These are phyloP conservation scores for Cladosporium colombiae DNA, from an alignment of 2,329 filamentous ascomycete genomes.

Conservation along the genomic window DNA sequence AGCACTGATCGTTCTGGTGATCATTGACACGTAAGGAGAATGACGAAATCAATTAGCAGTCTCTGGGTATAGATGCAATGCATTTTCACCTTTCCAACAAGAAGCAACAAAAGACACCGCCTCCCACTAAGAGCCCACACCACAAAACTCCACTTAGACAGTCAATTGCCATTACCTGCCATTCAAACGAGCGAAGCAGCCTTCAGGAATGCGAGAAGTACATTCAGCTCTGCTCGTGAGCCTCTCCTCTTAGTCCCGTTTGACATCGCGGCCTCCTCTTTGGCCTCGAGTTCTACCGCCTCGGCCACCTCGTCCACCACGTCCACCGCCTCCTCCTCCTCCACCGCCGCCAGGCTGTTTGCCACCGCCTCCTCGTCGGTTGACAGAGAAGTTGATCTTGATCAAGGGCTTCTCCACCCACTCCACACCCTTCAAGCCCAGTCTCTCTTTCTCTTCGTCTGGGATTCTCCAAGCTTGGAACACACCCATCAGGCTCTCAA, in stretches of 20 bases:
- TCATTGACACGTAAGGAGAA: background rate
- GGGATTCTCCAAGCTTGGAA: conserved; percentile 71
- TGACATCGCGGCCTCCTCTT: conserved; percentile 8
- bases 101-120: background rate
- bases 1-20: background rate
- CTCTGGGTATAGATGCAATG: background rate
- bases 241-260: background rate
- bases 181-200: background rate
- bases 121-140: background rate
- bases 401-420: conserved; percentile 70
- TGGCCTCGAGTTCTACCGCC: conserved; percentile 20
- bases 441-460: conserved; percentile 56
- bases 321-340: conserved; percentile 27
- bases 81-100: background rate
- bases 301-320: conserved; percentile 26
- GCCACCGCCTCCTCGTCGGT: conserved; percentile 41
- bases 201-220: background rate
- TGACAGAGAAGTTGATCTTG: conserved; percentile 64
- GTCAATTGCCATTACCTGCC: conserved; percentile 7
- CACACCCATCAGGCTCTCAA: conserved; percentile 54
- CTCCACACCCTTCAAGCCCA: conserved; percentile 59
- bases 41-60: background rate
- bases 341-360: conserved; percentile 38
- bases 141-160: background rate
- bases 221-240: background rate